phyloP scores from a whole-genome alignment of 768 basidiomycete genomes.

The Mycena galericulata region DNA sequence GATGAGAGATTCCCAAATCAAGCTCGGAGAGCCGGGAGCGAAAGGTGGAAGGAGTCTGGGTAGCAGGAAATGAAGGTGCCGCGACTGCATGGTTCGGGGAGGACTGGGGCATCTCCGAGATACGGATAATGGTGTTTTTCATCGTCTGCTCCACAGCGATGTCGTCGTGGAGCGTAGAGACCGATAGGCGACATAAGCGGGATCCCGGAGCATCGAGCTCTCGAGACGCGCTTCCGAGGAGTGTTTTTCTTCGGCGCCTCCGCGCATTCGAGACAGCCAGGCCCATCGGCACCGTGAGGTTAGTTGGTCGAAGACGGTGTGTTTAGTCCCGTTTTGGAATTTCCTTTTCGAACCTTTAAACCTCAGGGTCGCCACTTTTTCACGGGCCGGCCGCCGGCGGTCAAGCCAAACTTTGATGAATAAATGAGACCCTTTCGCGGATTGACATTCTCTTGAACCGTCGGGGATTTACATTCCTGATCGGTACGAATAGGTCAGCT shows the following conservation, averaged over 20 bases:
- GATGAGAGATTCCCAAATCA: slow-evolving; percentile 22
- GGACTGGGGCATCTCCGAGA: not conserved
- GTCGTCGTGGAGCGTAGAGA: not conserved
- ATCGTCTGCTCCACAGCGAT: not conserved
- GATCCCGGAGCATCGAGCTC: not conserved
- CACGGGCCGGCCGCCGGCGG: too few species aligned
- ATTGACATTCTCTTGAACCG: too few species aligned
- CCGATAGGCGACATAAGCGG: not conserved
- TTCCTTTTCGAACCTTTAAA: slow-evolving; percentile 23
- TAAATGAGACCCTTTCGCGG: too few species aligned
- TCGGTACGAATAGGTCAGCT: too few species aligned
- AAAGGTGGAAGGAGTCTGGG: slow-evolving; percentile 7
- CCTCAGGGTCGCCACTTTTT: not conserved
- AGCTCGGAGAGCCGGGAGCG: slow-evolving; percentile 22
- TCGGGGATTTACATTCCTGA: too few species aligned
- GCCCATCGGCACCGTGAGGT: slow-evolving; percentile 14
- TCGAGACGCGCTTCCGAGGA: slow-evolving; percentile 47
- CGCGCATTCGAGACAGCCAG: slow-evolving; percentile 19
- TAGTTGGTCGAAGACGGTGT: not conserved
- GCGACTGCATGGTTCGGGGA: not conserved
- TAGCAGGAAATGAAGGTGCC: not conserved
- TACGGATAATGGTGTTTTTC: not conserved
- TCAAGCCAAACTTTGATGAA: too few species aligned
- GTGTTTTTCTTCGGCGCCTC: slow-evolving; percentile 47
- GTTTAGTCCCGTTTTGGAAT: not conserved